Percentiles rank a stretch among this genome's conserved stretches.
Conservation (phyloP, 306 rosid species). For the Quercus wislizeni region DNA sequence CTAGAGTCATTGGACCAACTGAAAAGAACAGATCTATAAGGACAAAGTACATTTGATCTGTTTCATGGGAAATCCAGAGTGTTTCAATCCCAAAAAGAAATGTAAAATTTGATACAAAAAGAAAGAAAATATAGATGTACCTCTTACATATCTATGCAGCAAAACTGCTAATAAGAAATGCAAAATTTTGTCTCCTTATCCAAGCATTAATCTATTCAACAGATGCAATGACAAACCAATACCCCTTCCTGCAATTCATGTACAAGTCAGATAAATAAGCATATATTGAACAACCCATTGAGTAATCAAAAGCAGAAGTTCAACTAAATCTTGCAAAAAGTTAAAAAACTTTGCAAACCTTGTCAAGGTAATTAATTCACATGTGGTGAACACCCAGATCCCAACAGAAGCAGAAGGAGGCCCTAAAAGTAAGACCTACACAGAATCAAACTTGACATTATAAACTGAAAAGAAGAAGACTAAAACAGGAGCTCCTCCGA, state of each 20-base stretch:
- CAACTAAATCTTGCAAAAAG: conserved; percentile 2
- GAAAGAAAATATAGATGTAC: neutral
- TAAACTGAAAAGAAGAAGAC: neutral
- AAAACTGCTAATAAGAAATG: neutral
- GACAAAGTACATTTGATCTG: neutral
- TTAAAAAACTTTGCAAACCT: neutral
- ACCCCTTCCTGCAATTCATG: neutral
- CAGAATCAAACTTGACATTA: conserved; percentile 10
- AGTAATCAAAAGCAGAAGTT: neutral
- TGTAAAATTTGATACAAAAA: neutral
- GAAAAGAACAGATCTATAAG: neutral
- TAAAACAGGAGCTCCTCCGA: conserved; percentile 6
- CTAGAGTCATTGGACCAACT: neutral
- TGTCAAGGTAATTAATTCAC: conserved; percentile 6
- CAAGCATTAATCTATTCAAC: conserved; percentile 1
- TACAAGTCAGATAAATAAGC: neutral
- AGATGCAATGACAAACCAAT: neutral
- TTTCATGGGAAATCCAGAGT: neutral
- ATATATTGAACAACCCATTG: neutral
- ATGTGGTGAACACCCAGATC: neutral
- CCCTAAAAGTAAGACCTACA: conserved; percentile 16
- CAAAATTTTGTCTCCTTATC: neutral
- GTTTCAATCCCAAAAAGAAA: neutral
- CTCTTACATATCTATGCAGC: conserved; percentile 14
- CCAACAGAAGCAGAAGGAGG: conserved; percentile 3